phyloP scores from a whole-genome alignment of 495 filamentous ascomycete species.

The Talaromyces thailandensis region DNA sequence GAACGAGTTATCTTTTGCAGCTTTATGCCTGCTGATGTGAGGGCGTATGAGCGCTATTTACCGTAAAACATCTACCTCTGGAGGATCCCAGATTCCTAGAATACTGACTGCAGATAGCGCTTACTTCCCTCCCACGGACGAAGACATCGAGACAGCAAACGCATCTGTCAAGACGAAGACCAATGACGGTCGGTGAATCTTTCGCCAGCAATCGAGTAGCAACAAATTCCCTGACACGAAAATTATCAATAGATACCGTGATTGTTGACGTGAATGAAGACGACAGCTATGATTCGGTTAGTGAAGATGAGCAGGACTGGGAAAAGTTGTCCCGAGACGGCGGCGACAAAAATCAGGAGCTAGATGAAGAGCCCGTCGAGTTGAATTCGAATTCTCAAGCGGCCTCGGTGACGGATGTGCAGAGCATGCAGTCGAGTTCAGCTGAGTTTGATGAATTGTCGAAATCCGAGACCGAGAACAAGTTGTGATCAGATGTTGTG shows the following conservation, averaged over 20 bases:
- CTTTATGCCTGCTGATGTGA: slow-evolving; percentile 68
- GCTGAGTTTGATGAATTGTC: slow-evolving; percentile 3
- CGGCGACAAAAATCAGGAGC: slow-evolving; percentile 13
- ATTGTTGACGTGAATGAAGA: not conserved
- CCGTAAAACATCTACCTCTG: slow-evolving; percentile 50
- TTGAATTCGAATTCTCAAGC: slow-evolving; percentile 8
- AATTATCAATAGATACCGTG: slow-evolving; percentile 2
- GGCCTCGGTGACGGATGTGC: slow-evolving; percentile 19
- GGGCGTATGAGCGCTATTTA: slow-evolving; percentile 55
- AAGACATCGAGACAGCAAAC: slow-evolving; percentile 12
- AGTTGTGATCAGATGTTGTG: not conserved
- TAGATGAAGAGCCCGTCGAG: slow-evolving; percentile 23
- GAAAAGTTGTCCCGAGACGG: slow-evolving; percentile 25
- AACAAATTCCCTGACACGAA: slow-evolving; percentile 14
- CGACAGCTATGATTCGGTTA: slow-evolving; percentile 4
- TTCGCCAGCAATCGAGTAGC: slow-evolving; percentile 16
- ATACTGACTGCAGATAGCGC: slow-evolving; percentile 12
- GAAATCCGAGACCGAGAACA: not conserved
- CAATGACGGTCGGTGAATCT: slow-evolving; percentile 11
- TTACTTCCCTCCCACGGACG: slow-evolving; percentile 5
- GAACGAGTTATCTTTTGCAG: slow-evolving; percentile 73
- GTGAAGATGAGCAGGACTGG: slow-evolving; percentile 28
- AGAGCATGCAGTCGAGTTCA: slow-evolving; percentile 23
- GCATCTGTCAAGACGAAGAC: slow-evolving; percentile 3
- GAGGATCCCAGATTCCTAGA: not conserved